These are phyloP conservation scores for Colletotrichum tropicale DNA, from an alignment of 2,329 filamentous ascomycete genomes.

Conservation along the genomic window DNA sequence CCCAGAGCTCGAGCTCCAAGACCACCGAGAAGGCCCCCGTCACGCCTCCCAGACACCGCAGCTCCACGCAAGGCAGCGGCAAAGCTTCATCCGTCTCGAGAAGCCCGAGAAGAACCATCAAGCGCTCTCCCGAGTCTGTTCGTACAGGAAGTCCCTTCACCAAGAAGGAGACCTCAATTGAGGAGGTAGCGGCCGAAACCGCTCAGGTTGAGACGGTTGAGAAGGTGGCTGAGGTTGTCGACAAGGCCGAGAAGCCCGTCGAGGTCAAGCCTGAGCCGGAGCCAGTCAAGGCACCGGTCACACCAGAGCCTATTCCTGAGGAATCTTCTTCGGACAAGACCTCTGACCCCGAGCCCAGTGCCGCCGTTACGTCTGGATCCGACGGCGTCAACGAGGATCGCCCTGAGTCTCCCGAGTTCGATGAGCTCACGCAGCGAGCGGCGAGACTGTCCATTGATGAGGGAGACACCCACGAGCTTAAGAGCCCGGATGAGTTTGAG, in stretches of 20 bases:
- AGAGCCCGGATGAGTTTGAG: slow-evolving; percentile 19
- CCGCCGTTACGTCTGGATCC: neutral
- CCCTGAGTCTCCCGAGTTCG: neutral
- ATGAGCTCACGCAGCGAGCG: neutral
- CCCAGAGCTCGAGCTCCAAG: slow-evolving; percentile 71
- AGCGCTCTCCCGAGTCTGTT: neutral
- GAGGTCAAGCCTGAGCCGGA: neutral
- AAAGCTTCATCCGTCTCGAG: slow-evolving; percentile 25
- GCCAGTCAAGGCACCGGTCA: neutral
- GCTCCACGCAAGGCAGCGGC: slow-evolving; percentile 22
- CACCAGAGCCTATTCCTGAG: slow-evolving; percentile 2
- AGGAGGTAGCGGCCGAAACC: slow-evolving; percentile 8
- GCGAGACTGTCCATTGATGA: neutral
- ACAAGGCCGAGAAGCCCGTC: slow-evolving; percentile 19
- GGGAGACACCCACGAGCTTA: slow-evolving; percentile 3
- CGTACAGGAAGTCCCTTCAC: slow-evolving; percentile 10
- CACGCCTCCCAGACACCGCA: slow-evolving; percentile 52
- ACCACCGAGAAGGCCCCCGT: slow-evolving; percentile 63
- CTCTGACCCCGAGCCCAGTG: neutral
- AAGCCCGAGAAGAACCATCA: slow-evolving; percentile 23
- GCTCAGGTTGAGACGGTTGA: slow-evolving; percentile 17
- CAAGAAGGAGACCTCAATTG: neutral
- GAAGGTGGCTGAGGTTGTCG: slow-evolving; percentile 21
- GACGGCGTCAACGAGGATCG: neutral
- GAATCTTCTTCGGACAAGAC: slow-evolving; percentile 14